Percentiles rank a stretch among this genome's conserved stretches.
phyloP scores from a whole-genome alignment of 441 rosid genomes.

The Caryocar brasiliense region DNA sequence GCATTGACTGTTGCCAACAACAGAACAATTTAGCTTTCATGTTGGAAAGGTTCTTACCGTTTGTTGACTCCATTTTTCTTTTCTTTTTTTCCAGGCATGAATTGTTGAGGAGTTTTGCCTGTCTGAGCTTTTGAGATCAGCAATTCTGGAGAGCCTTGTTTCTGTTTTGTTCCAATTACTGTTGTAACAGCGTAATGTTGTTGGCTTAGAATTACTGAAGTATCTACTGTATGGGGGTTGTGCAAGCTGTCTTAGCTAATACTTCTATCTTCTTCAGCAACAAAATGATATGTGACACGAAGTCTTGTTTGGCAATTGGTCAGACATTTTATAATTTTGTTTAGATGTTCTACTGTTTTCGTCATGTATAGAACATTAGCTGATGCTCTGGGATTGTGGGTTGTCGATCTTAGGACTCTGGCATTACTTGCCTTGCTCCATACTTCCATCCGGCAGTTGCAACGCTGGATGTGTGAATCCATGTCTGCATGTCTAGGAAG shows the following conservation, averaged over 20 bases:
- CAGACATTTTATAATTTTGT: too few relatives aligned
- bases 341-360: too few relatives aligned
- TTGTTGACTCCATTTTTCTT: not conserved
- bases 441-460: too few relatives aligned
- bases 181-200: not conserved
- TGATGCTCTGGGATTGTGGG: too few relatives aligned
- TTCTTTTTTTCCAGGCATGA: slow-evolving; percentile 20
- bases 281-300: not conserved
- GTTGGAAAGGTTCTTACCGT: not conserved
- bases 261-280: not conserved
- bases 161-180: slow-evolving; percentile 4
- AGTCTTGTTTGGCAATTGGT: too few relatives aligned
- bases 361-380: too few relatives aligned
- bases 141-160: slow-evolving; percentile 1
- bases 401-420: too few relatives aligned
- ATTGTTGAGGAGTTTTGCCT: slow-evolving; percentile 1
- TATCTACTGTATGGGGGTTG: slow-evolving; percentile 4
- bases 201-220: not conserved
- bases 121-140: not conserved
- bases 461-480: too few relatives aligned
- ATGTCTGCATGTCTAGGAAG: too few relatives aligned
- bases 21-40: not conserved
- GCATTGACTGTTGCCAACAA: not conserved
- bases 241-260: slow-evolving; percentile 6
- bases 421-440: too few relatives aligned